Base-by-base conservation (phyloP, 1,284 basidiomycete species). In the Pisolithus thermaeus region DNA sequence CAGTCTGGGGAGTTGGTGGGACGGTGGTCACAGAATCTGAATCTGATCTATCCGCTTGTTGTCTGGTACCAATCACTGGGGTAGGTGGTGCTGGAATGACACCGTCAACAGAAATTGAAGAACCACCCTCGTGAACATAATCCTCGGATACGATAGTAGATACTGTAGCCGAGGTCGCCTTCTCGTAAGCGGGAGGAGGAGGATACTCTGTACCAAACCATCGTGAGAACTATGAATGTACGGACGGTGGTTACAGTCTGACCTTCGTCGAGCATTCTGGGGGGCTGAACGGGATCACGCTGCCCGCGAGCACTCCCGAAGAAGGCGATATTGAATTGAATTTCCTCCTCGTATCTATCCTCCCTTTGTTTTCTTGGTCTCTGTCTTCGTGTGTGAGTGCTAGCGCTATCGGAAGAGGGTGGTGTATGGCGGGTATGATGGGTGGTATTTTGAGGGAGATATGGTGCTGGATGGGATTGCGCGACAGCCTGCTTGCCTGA, bases 381-480 rank as follows among this genome's bases (percentile, higher is more conserved):
- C 25, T 63, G 62, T 67, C 78, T 80, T 55, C 79, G 77, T 41
- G 77, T 70, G 54, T 77, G 72, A 46, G 44, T 46, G 30, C 78
- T 76, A 47, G 72, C 69, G 65, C 74, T 81, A 65, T 83, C 79
- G 48, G 76, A 70, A 18, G 77, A 72, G 54, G 75, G 68, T 56
- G 77, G 71, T 38, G 76, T 70, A 58, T 72, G 59, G 60, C 78
- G 80, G 55, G 74, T 79, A 64, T 79, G 77, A 61, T 77, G 79
- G 48, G 71, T 74, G 62, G 77, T 73, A 64, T 72, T 67, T 61
- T 80, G 77, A 49, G 77, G 77, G 56, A 81, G 75, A 70, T 80
- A 84, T 54, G 81, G 81, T 39, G 77, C 53, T 48, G 62, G 47
- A 53, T 64, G 64, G 50, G 67, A 50, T 55, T 55, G 53, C 52